Conservation (phyloP, 139 green algal genomes). For the Diplosphaera chodatii region DNA sequence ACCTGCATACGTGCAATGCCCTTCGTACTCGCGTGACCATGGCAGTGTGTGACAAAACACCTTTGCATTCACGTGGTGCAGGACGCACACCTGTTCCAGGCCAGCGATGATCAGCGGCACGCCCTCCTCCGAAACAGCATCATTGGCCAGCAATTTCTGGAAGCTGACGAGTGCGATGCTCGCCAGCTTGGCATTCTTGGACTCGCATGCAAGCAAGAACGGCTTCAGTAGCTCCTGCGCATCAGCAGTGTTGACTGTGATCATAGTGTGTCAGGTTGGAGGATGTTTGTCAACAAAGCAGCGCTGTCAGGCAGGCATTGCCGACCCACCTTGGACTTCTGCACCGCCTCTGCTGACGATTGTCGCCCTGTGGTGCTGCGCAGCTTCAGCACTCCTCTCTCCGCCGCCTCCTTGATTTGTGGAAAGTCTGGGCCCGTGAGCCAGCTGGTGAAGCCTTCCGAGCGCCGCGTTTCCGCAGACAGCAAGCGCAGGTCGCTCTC, state of each 20-base stretch:
- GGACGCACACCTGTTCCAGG: constrained; percentile 57
- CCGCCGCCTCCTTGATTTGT: constrained; percentile 62
- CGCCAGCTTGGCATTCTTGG: constrained; percentile 58
- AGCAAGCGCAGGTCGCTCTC: constrained; percentile 58
- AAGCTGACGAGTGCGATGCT: constrained; percentile 53
- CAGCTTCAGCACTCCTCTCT: constrained; percentile 54
- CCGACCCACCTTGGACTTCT: neutral
- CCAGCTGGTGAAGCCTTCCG: constrained; percentile 56
- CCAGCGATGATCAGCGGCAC: constrained; percentile 42
- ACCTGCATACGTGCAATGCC: constrained; percentile 22
- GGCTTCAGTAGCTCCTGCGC: constrained; percentile 74
- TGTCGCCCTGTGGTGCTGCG: constrained; percentile 26
- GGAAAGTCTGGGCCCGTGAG: constrained; percentile 51
- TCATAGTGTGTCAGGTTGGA: too few relatives aligned
- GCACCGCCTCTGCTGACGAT: constrained; percentile 27
- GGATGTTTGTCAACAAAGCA: too few relatives aligned
- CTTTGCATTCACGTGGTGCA: too few relatives aligned
- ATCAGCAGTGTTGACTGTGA: too few relatives aligned
- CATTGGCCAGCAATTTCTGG: constrained; percentile 78
- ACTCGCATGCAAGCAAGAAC: constrained; percentile 70
- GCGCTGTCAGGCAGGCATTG: too few relatives aligned
- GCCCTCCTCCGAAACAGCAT: constrained; percentile 48
- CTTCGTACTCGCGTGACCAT: too few relatives aligned
- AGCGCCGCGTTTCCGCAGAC: constrained; percentile 39
- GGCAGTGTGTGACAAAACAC: too few relatives aligned